Conservation (phyloP, 1,284 basidiomycete genomes). For the Puccinia brachypodii region DNA sequence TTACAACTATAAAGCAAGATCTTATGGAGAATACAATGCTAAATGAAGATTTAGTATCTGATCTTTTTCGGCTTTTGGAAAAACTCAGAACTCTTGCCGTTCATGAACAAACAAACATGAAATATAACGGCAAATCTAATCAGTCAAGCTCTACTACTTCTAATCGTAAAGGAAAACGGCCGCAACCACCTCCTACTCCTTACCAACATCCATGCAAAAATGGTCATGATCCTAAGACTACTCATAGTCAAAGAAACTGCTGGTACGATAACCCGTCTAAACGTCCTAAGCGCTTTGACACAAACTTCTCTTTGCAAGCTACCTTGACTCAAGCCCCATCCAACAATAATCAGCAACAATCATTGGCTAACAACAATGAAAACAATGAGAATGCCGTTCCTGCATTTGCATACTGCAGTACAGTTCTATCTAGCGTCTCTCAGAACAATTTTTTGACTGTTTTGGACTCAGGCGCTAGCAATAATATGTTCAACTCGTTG, state of each 20-base stretch:
- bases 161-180: too few relatives aligned
- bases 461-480: not conserved
- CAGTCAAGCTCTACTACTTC: too few relatives aligned
- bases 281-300: too few relatives aligned
- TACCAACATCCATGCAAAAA: too few relatives aligned
- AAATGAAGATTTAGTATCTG: not conserved
- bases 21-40: not conserved
- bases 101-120: not conserved
- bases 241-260: too few relatives aligned
- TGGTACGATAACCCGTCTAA: too few relatives aligned
- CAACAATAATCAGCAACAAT: too few relatives aligned
- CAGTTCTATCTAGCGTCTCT: not conserved
- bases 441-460: not conserved
- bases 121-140: not conserved
- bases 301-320: too few relatives aligned
- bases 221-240: too few relatives aligned
- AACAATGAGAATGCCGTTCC: not conserved
- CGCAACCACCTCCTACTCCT: too few relatives aligned
- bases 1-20: not conserved
- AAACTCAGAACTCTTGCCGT: not conserved
- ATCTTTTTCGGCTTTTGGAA: not conserved
- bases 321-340: too few relatives aligned
- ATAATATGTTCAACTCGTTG: not conserved
- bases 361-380: not conserved
- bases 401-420: not conserved